phyloP scores from a whole-genome alignment of 176 grass and related monocot genomes.

The Oryza glaberrima region DNA sequence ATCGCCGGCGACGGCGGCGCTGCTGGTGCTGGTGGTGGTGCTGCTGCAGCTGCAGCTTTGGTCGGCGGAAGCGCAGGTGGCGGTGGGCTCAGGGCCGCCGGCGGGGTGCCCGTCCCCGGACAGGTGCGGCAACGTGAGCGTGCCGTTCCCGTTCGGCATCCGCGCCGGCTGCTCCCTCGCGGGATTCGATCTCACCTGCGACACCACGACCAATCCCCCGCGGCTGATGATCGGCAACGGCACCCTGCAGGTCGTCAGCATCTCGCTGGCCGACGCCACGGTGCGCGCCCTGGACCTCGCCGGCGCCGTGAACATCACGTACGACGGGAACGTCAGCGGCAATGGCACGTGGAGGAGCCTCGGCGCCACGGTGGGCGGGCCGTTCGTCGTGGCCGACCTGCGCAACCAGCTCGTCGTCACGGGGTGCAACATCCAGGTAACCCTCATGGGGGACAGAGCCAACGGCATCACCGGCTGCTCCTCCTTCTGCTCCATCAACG shows the following conservation, averaged over 20 bases:
- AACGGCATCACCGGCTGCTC: slow-evolving; percentile 8
- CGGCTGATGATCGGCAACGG: slow-evolving; percentile 25
- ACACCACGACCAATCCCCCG: background rate
- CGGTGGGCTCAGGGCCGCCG: background rate
- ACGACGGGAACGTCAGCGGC: background rate
- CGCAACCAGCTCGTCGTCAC: background rate
- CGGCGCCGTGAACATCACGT: background rate
- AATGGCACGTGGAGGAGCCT: background rate
- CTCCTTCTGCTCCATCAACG: background rate
- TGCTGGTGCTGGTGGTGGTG: background rate
- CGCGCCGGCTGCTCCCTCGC: background rate
- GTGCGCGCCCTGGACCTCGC: background rate
- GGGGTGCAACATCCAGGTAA: background rate
- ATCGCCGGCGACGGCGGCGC: background rate
- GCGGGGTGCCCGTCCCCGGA: background rate
- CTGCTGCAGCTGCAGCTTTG: background rate
- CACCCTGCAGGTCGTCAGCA: background rate
- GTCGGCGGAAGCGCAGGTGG: background rate
- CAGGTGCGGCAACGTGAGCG: slow-evolving; percentile 15
- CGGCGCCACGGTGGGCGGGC: no score
- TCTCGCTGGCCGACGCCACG: slow-evolving; percentile 22
- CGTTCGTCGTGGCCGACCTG: no score
- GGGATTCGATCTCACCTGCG: slow-evolving; percentile 42
- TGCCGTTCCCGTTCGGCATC: slow-evolving; percentile 39
- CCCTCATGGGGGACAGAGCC: no score